A percentile compares a stretch with the other conserved stretches of the same genome.
Conservation (phyloP, 2,329 filamentous ascomycete genomes). For the Kalmusia sp. region DNA sequence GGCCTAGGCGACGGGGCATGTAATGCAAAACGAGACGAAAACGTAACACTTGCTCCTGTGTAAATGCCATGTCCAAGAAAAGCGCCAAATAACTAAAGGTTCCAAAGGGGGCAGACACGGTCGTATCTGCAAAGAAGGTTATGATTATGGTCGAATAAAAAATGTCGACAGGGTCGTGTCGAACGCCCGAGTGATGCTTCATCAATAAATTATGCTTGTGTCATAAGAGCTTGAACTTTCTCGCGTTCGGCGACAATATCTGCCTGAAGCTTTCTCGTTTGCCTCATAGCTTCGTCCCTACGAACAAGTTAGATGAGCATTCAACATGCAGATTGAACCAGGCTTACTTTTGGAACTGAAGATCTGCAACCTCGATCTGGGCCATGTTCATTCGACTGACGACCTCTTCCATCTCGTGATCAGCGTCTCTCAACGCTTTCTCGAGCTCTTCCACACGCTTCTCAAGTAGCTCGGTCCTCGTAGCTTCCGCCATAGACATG, state of each 20-base stretch:
- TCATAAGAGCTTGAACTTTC: constrained; percentile 61
- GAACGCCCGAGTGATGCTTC: constrained; percentile 21
- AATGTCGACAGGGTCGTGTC: constrained; percentile 18
- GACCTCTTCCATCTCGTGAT: constrained; percentile 83
- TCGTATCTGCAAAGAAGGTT: constrained; percentile 14
- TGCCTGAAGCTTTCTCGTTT: constrained; percentile 73
- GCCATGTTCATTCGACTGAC: constrained; percentile 82
- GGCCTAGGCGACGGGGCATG: neutral
- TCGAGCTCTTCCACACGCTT: constrained; percentile 85
- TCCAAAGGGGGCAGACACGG: constrained; percentile 12
- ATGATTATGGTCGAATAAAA: constrained; percentile 21
- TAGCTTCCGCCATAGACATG: constrained; percentile 69
- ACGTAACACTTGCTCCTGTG: constrained; percentile 17
- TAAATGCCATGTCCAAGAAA: constrained; percentile 20
- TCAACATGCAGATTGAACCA: neutral
- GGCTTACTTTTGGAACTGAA: constrained; percentile 70
- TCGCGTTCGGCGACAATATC: constrained; percentile 70
- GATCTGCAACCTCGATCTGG: constrained; percentile 81
- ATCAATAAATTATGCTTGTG: constrained; percentile 26
- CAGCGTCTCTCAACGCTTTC: constrained; percentile 76
- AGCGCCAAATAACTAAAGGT: constrained; percentile 14
- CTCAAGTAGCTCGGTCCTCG: constrained; percentile 77
- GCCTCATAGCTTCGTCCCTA: constrained; percentile 74
- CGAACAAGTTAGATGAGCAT: constrained; percentile 26
- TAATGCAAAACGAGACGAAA: neutral